A percentile compares a stretch with the other conserved stretches of the same genome.
Evolutionary conservation across 164 flowering plant genomes (phyloP).

Genomic region (Aristolochia fimbriata): DNA sequence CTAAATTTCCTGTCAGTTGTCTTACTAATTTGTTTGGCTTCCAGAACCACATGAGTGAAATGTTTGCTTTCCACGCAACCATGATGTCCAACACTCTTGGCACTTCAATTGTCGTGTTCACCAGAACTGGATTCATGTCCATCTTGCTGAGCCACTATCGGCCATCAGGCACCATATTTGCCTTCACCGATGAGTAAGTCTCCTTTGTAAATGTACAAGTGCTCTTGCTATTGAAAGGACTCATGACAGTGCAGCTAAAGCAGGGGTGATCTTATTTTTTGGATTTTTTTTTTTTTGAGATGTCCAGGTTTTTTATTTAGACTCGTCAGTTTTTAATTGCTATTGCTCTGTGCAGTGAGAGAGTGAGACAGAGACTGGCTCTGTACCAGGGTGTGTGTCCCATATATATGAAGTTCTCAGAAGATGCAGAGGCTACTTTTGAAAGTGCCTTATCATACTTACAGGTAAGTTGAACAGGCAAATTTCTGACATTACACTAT

Average conservation of each 20-base stretch:
- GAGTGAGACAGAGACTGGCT: constrained; percentile 82
- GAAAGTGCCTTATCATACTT: constrained; percentile 43
- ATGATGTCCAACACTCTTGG: constrained; percentile 97
- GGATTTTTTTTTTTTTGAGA: neutral
- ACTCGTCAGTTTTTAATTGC: neutral
- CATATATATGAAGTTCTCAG: constrained; percentile 75
- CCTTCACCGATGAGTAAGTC: constrained; percentile 85
- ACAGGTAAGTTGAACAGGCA: constrained; percentile 36
- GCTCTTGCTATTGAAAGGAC: neutral
- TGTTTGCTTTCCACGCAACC: constrained; percentile 98
- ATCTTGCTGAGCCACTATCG: constrained; percentile 86
- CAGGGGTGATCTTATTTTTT: neutral
- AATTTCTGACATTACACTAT: neutral
- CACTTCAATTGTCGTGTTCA: constrained; percentile 89
- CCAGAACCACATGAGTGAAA: constrained; percentile 96
- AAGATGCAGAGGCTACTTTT: constrained; percentile 84
- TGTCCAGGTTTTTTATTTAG: neutral
- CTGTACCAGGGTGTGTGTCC: constrained; percentile 91
- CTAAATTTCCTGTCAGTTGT: no score
- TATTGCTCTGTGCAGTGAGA: constrained; percentile 49
- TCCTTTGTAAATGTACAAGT: neutral
- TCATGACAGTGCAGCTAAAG: neutral
- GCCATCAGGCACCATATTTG: constrained; percentile 92
- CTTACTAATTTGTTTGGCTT: constrained; percentile 6
- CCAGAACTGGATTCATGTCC: constrained; percentile 93